A percentile compares a stretch with the other conserved stretches of the same genome.
These are phyloP conservation scores for Gardenia jasminoides DNA, from an alignment of 257 asterid genomes.

Conservation along the genomic window DNA sequence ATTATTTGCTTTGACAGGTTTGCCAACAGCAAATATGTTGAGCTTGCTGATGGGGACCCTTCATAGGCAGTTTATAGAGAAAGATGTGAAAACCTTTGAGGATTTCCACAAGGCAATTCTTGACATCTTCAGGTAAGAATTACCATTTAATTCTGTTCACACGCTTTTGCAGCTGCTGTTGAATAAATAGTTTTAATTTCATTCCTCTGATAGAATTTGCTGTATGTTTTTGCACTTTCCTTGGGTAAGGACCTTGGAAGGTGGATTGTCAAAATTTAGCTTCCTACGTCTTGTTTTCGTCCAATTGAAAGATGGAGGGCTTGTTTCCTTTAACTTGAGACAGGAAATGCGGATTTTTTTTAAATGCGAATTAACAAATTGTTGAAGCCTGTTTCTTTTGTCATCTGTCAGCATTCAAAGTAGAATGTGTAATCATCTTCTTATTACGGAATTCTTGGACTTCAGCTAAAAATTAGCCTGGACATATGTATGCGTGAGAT, in stretches of 20 bases:
- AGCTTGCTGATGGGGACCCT: slow-evolving; percentile 64
- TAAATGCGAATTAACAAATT: too few species aligned
- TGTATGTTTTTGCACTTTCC: background rate
- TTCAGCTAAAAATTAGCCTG: background rate
- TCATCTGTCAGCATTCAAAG: background rate
- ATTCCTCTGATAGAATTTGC: slow-evolving; percentile 1
- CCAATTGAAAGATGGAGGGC: background rate
- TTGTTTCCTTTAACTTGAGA: background rate
- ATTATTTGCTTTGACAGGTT: slow-evolving; percentile 38
- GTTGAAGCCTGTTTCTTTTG: background rate
- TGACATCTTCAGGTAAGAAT: slow-evolving; percentile 58
- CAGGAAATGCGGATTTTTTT: background rate
- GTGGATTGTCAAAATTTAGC: background rate
- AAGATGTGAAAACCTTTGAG: slow-evolving; percentile 44
- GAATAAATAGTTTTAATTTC: background rate
- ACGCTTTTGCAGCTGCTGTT: background rate
- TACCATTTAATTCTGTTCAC: background rate
- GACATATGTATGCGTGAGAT: background rate
- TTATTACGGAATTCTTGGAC: background rate
- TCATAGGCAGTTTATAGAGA: slow-evolving; percentile 52
- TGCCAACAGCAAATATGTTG: slow-evolving; percentile 62
- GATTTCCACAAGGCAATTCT: slow-evolving; percentile 70
- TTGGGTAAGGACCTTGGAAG: too few species aligned
- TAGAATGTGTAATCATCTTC: background rate
- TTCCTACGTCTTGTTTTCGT: background rate